These are phyloP conservation scores for Dillenia turbinata DNA, from an alignment of 164 flowering plant species.

Conservation along the genomic window DNA sequence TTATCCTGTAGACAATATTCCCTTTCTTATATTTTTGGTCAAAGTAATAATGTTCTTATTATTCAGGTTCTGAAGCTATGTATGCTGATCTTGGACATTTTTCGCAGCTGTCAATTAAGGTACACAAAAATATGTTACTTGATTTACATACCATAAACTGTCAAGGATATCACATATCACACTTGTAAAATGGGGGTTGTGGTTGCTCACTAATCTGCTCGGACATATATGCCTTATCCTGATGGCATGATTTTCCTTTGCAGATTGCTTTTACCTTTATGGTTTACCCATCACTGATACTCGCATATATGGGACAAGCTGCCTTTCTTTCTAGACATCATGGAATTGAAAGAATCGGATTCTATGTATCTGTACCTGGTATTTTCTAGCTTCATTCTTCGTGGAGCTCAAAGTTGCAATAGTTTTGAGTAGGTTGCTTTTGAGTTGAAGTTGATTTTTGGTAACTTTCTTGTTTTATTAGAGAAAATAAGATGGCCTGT, in stretches of 20 bases:
- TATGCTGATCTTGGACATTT: constrained; percentile 95
- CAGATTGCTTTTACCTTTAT: constrained; percentile 74
- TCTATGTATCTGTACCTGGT: constrained; percentile 64
- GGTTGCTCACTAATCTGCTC: neutral
- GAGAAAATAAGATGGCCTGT: constrained; percentile 62
- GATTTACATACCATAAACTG: no score
- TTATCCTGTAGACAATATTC: neutral
- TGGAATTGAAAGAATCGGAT: neutral
- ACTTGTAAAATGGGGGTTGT: neutral
- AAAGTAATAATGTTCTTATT: neutral
- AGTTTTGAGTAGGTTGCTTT: neutral
- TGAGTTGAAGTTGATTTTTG: neutral
- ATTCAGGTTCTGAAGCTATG: constrained; percentile 90
- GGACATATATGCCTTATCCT: neutral
- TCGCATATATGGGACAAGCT: constrained; percentile 94
- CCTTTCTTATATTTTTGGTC: neutral
- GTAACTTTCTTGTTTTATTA: constrained; percentile 14
- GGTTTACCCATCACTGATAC: constrained; percentile 71
- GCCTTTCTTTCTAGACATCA: constrained; percentile 59
- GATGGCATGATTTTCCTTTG: constrained; percentile 7
- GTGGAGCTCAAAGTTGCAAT: no score
- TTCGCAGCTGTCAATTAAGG: constrained; percentile 82
- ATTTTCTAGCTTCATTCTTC: neutral
- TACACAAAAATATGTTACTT: constrained; percentile 7
- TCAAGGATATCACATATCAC: no score